phyloP scores from a whole-genome alignment of 2,329 filamentous ascomycete genomes.

The Ceratocystis destructans region DNA sequence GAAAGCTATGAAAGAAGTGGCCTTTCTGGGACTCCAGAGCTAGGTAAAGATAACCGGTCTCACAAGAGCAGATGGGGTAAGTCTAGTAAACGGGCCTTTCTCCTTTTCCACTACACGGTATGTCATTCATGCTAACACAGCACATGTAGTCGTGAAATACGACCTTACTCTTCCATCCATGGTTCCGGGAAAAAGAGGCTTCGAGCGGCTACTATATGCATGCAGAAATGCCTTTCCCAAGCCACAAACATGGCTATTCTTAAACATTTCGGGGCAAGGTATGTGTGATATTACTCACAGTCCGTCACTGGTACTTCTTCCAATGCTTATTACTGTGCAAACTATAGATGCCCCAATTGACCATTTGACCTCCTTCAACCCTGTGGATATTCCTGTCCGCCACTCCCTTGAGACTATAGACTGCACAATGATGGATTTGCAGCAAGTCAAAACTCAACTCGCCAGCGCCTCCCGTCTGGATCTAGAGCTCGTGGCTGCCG shows the following conservation, averaged over 20 bases:
- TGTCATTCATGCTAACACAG: slow-evolving; percentile 23
- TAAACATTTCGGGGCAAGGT: slow-evolving; percentile 35
- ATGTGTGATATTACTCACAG: background rate
- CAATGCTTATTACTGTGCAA: background rate
- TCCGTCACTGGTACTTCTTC: background rate
- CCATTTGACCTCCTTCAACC: slow-evolving; percentile 19
- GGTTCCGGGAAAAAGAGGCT: slow-evolving; percentile 70
- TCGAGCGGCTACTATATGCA: slow-evolving; percentile 64
- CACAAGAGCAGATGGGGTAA: slow-evolving; percentile 61
- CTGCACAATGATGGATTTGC: slow-evolving; percentile 33
- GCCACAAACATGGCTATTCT: slow-evolving; percentile 65
- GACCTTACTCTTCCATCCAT: slow-evolving; percentile 64
- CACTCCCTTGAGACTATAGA: slow-evolving; percentile 32
- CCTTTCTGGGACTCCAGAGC: slow-evolving; percentile 56
- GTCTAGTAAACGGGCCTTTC: slow-evolving; percentile 21
- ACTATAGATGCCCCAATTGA: slow-evolving; percentile 8
- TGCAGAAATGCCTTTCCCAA: slow-evolving; percentile 61
- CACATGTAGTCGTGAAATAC: slow-evolving; percentile 51
- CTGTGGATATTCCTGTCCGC: slow-evolving; percentile 15
- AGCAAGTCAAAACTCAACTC: slow-evolving; percentile 6
- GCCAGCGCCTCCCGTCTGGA: slow-evolving; percentile 22
- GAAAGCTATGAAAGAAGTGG: slow-evolving; percentile 73
- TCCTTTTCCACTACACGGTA: background rate
- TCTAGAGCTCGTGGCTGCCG: slow-evolving; percentile 34
- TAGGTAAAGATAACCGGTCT: slow-evolving; percentile 42